Percentiles rank a stretch among this genome's conserved stretches.
These are phyloP conservation scores for Colletotrichum truncatum DNA, from an alignment of 2,329 filamentous ascomycete species.

Conservation along the genomic window DNA sequence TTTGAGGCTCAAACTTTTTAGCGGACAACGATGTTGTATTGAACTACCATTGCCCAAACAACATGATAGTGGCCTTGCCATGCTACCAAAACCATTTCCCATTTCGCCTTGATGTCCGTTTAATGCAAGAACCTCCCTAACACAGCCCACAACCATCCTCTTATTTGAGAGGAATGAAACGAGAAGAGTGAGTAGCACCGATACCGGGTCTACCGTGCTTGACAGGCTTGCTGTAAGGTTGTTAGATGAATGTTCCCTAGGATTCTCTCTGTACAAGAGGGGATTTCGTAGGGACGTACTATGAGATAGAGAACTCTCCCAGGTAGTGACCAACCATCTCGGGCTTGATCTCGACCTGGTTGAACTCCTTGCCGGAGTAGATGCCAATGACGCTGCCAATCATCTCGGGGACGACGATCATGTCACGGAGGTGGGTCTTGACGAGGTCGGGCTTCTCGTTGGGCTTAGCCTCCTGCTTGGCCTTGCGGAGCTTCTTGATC, in stretches of 20 bases:
- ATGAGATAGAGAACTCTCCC: conserved; percentile 99
- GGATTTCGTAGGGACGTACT: conserved; percentile 70
- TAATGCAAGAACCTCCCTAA: conserved; percentile 64
- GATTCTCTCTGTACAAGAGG: not conserved
- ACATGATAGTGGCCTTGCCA: conserved; percentile 38
- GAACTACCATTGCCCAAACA: conserved; percentile 34
- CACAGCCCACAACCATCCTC: conserved; percentile 63
- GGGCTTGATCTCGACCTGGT: conserved; percentile 99
- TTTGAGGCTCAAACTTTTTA: conserved; percentile 30
- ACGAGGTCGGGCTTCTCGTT: conserved; percentile 99
- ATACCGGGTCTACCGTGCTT: conserved; percentile 99
- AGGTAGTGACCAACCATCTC: conserved; percentile 99
- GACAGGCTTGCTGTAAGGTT: conserved; percentile 85
- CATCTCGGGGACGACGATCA: conserved; percentile 99
- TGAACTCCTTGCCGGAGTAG: conserved; percentile 99
- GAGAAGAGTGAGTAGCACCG: conserved; percentile 99
- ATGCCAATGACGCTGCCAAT: conserved; percentile 98
- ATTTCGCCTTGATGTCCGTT: conserved; percentile 66
- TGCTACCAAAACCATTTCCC: conserved; percentile 63
- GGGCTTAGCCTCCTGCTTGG: conserved; percentile 98
- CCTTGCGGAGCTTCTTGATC: conserved; percentile 99
- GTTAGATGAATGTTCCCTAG: conserved; percentile 54
- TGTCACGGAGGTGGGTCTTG: conserved; percentile 99
- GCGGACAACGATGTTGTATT: conserved; percentile 36
- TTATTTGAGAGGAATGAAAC: conserved; percentile 99